Evolutionary conservation across 495 filamentous ascomycete genomes (phyloP).

Genomic region (Podospora pseudocomata): DNA sequence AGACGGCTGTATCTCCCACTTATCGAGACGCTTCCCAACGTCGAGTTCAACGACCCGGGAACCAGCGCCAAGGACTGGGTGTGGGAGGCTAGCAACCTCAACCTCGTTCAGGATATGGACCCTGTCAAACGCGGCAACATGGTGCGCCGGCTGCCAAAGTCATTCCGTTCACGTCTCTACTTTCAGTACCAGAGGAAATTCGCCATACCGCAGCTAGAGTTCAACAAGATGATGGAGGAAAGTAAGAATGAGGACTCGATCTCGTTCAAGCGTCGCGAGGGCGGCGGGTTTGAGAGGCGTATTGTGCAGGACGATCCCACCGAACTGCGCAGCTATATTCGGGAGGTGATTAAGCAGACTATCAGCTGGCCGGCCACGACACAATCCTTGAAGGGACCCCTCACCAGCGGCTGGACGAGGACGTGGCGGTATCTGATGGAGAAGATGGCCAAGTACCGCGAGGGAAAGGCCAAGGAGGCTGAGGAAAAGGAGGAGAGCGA

Average conservation of each 20-base stretch:
- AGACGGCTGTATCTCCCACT: constrained; percentile 83
- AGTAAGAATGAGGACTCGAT: constrained; percentile 64
- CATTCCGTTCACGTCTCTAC: constrained; percentile 85
- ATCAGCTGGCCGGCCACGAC: constrained; percentile 85
- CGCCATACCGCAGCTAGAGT: constrained; percentile 75
- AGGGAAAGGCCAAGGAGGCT: constrained; percentile 31
- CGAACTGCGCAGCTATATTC: constrained; percentile 63
- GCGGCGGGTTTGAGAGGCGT: constrained; percentile 78
- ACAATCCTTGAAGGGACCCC: constrained; percentile 73
- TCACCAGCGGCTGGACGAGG: constrained; percentile 69
- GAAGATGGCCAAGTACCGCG: constrained; percentile 71
- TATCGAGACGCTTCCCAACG: constrained; percentile 84
- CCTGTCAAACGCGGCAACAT: constrained; percentile 87
- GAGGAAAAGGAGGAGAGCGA: constrained; percentile 16
- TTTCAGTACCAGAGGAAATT: constrained; percentile 91
- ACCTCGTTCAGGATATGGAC: constrained; percentile 84
- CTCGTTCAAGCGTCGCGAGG: constrained; percentile 67
- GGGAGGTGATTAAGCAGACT: constrained; percentile 73
- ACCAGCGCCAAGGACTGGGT: constrained; percentile 62
- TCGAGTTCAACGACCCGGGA: constrained; percentile 69
- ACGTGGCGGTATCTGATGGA: constrained; percentile 75
- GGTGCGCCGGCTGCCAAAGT: constrained; percentile 84
- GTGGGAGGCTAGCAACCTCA: constrained; percentile 48
- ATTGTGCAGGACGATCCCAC: constrained; percentile 66
- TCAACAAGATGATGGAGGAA: constrained; percentile 78